Percentiles rank a stretch among this genome's conserved stretches.
Evolutionary conservation across 805 yeast genomes (phyloP).

Genomic region (Nakazawaea anatomiae): DNA sequence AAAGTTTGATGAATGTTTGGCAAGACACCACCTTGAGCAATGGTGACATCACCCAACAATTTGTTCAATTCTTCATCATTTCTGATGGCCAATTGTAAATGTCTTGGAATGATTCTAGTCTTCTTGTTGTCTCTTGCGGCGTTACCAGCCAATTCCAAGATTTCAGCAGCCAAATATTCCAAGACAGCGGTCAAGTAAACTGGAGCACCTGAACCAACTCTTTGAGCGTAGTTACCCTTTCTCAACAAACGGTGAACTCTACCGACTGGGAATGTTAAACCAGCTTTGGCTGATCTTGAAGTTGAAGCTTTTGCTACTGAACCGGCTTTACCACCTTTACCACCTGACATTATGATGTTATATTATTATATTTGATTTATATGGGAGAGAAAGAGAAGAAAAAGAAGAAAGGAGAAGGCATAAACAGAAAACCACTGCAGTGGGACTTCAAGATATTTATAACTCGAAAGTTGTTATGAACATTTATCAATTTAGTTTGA

Average conservation of each 20-base stretch:
- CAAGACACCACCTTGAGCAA: constrained; percentile 98
- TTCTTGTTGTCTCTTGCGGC: constrained; percentile 99
- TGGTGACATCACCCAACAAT: constrained; percentile 86
- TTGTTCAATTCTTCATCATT: constrained; percentile 98
- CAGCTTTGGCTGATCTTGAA: constrained; percentile 98
- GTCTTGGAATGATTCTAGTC: constrained; percentile 98
- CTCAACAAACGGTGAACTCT: constrained; percentile 96
- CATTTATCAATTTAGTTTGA: no score
- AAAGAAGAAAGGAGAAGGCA: background rate
- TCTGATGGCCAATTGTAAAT: constrained; percentile 96
- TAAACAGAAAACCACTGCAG: background rate
- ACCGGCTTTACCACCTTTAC: constrained; percentile 93
- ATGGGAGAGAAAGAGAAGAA: background rate
- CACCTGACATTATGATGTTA: constrained; percentile 46
- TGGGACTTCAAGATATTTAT: background rate
- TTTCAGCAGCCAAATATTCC: constrained; percentile 97
- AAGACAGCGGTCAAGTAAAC: constrained; percentile 94
- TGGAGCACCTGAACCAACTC: constrained; percentile 99
- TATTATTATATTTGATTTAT: background rate
- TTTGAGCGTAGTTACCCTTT: constrained; percentile 97
- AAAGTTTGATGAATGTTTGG: constrained; percentile 95
- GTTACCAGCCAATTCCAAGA: constrained; percentile 96
- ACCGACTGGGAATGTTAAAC: constrained; percentile 99
- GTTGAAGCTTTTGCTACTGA: constrained; percentile 92
- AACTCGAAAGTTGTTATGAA: background rate